A percentile compares a stretch with the other conserved stretches of the same genome.
These are phyloP conservation scores for Solanum habrochaites DNA, from an alignment of 257 asterid genomes.

Conservation along the genomic window DNA sequence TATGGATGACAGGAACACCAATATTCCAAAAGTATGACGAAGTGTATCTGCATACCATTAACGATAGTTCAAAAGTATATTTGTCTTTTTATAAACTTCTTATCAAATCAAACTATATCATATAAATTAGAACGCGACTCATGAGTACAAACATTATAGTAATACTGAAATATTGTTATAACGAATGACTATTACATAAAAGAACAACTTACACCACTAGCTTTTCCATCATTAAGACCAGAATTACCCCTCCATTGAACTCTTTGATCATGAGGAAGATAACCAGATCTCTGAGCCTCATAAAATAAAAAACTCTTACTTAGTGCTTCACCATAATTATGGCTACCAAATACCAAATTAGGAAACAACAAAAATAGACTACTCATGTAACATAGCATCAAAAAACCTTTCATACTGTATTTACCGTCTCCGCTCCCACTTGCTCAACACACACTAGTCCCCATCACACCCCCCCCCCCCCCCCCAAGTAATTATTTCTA, in stretches of 20 bases:
- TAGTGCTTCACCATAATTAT: constrained; percentile 79
- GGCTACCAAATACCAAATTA: constrained; percentile 50
- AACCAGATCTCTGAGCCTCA: constrained; percentile 99
- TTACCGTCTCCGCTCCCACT: too few species aligned
- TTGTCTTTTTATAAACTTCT: too few species aligned
- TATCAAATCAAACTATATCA: neutral
- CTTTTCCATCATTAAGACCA: constrained; percentile 80
- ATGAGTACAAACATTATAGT: neutral
- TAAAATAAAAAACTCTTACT: constrained; percentile 76
- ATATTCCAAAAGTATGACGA: too few species aligned
- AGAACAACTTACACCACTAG: constrained; percentile 49
- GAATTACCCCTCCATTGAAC: constrained; percentile 93
- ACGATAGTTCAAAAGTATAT: too few species aligned
- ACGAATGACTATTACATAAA: neutral
- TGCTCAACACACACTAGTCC: too few species aligned
- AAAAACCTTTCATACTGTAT: constrained; percentile 29
- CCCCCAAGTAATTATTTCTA: neutral
- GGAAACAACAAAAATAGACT: constrained; percentile 32
- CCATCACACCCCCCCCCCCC: too few species aligned
- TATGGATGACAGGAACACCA: too few species aligned
- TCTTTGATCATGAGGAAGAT: constrained; percentile 60
- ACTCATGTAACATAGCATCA: neutral
- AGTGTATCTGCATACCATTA: too few species aligned
- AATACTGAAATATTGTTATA: neutral
- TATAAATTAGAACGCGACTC: neutral